Evolutionary conservation across 805 yeast genomes (phyloP), one percentile per base, ranked within the genome.

Genomic region (Myxozyma geophila): DNA sequence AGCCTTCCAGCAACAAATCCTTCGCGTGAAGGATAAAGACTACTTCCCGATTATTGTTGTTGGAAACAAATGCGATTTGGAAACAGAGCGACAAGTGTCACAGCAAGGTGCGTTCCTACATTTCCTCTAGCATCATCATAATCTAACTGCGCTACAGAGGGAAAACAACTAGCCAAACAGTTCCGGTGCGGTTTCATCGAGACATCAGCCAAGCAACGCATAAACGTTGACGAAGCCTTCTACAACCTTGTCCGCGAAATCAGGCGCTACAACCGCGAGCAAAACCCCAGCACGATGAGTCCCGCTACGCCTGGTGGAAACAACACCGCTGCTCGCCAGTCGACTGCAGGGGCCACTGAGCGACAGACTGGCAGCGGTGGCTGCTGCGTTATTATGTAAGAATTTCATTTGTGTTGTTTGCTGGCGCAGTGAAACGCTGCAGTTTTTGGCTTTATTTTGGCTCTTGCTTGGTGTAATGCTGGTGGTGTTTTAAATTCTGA

Each of bases 171-270:
- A 70, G 88, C 93, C 37, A 82, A 85, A 69, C 82, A 82, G 56
- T 80, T 90, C 60, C 90, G 88, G 43, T 74, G 80, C 65, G 73
- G 73, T 33, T 95, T 92, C 74, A 82, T 92, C 70, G 99, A 95
- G 77, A 90, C 98, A 1, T 86, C 93, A 47, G 98, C 98, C 28
- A 95, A 95, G 76, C 90, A 88, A 71, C 87, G 96, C 64, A 83
- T 88, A 69, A 92, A 95, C 71, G 98, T 95, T 51, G 96, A 90
- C 73, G 91, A 87, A 71, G 88, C 92, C 2, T 90, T 90, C 75
- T 86, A 82, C 72, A 87, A 85, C 48, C 76, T 87, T 67, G 91
- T 87, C 15, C 81, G 90, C 69, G 79, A 80, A 50, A 84, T 71
- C 60, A 57, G 73, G 17, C 62, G 67, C 28, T 68, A 56, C 50